These are phyloP conservation scores for Fomes fomentarius DNA, from an alignment of 1,284 basidiomycete species.

Conservation along the genomic window DNA sequence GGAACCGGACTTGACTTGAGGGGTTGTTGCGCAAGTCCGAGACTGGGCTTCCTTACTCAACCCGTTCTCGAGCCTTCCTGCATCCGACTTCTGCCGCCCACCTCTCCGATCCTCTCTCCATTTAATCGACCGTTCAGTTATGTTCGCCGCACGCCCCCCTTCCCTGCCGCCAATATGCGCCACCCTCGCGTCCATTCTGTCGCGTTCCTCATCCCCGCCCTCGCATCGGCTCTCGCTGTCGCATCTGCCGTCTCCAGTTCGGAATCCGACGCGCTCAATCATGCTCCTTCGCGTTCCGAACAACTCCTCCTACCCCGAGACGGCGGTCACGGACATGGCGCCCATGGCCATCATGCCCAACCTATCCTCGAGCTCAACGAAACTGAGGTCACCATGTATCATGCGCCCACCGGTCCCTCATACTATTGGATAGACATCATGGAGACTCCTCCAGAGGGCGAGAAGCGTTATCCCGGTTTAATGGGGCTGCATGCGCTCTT, in stretches of 20 bases:
- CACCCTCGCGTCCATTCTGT: slow-evolving; percentile 38
- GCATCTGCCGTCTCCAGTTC: slow-evolving; percentile 30
- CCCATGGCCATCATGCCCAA: slow-evolving; percentile 41
- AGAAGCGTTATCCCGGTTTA: slow-evolving; percentile 58
- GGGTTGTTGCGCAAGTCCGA: slow-evolving; percentile 1
- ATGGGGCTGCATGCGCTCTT: slow-evolving; percentile 69
- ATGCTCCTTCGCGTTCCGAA: slow-evolving; percentile 20
- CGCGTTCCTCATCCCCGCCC: slow-evolving; percentile 36
- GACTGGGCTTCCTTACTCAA: slow-evolving; percentile 21
- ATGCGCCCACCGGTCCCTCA: slow-evolving; percentile 72
- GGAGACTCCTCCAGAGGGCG: slow-evolving; percentile 45
- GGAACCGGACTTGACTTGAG: slow-evolving; percentile 15
- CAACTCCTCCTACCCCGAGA: slow-evolving; percentile 27
- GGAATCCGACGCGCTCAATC: slow-evolving; percentile 6
- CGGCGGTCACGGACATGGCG: slow-evolving; percentile 39
- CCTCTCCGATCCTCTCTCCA: slow-evolving; percentile 13
- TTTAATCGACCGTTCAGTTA: slow-evolving; percentile 12
- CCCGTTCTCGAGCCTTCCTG: slow-evolving; percentile 27
- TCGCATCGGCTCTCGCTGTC: slow-evolving; percentile 29
- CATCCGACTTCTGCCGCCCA: slow-evolving; percentile 28
- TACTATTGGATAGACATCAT: slow-evolving; percentile 81
- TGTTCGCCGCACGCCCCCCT: slow-evolving; percentile 19
- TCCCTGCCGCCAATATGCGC: slow-evolving; percentile 31
- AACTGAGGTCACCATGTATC: slow-evolving; percentile 63
- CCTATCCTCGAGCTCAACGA: slow-evolving; percentile 73